phyloP scores from a whole-genome alignment of 179 eudicot genomes.

The Actinidia arguta region DNA sequence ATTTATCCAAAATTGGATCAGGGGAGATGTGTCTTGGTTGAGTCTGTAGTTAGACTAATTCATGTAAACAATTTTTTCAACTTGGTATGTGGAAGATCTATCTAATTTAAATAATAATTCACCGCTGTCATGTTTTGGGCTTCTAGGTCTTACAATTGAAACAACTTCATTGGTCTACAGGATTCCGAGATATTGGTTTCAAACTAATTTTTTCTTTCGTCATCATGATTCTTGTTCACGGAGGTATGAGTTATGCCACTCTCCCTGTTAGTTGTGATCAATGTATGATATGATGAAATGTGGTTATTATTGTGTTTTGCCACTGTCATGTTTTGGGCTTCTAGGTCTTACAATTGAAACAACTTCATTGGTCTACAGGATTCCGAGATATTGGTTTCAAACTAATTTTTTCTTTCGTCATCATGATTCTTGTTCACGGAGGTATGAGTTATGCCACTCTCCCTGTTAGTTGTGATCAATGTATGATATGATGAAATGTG shows the following conservation, averaged over 20 bases:
- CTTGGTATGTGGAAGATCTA: not conserved
- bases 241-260: slow-evolving; percentile 57
- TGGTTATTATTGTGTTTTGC: not conserved
- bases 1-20: not conserved
- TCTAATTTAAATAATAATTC: not conserved
- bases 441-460: slow-evolving; percentile 59
- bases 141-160: slow-evolving; percentile 1
- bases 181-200: slow-evolving; percentile 57
- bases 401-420: slow-evolving; percentile 37
- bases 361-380: slow-evolving; percentile 30
- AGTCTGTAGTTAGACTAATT: not conserved
- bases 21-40: not conserved
- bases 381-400: slow-evolving; percentile 59
- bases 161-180: slow-evolving; percentile 23
- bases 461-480: slow-evolving; percentile 36
- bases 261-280: slow-evolving; percentile 39
- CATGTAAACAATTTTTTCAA: not conserved
- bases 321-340: not conserved
- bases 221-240: slow-evolving; percentile 42
- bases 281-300: not conserved
- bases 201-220: slow-evolving; percentile 44
- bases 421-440: slow-evolving; percentile 42
- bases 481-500: not conserved
- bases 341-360: not conserved
- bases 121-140: not conserved